These are phyloP conservation scores for Taxillus chinensis DNA, from an alignment of 164 flowering plant species.

Conservation along the genomic window DNA sequence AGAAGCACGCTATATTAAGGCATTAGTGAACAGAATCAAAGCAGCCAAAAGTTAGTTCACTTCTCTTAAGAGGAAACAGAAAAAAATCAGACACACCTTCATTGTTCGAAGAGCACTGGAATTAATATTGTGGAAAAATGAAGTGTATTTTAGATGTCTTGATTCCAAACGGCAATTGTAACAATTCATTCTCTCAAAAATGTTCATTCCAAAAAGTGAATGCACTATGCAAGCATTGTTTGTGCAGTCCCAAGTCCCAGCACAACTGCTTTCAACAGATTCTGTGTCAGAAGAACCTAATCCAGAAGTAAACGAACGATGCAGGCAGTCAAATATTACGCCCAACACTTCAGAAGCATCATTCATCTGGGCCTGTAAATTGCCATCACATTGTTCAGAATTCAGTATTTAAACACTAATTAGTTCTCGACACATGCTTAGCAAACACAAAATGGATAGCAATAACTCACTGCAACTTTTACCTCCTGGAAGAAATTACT, in stretches of 20 bases:
- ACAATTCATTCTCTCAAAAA: slow-evolving; percentile 85
- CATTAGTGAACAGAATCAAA: background rate
- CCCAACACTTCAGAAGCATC: slow-evolving; percentile 98
- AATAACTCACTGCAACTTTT: slow-evolving; percentile 5
- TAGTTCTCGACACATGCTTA: too few species aligned
- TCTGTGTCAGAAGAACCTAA: slow-evolving; percentile 39
- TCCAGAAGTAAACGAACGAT: slow-evolving; percentile 46
- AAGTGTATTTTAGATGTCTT: slow-evolving; percentile 77
- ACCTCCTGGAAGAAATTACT: slow-evolving; percentile 96
- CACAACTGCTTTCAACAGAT: slow-evolving; percentile 44
- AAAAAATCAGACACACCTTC: slow-evolving; percentile 44
- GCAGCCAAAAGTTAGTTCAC: background rate
- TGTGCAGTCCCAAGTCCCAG: slow-evolving; percentile 78
- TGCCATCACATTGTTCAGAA: slow-evolving; percentile 10
- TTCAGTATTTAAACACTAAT: background rate
- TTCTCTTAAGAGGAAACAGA: background rate
- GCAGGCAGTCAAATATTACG: slow-evolving; percentile 91
- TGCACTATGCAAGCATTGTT: slow-evolving; percentile 68
- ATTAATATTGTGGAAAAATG: slow-evolving; percentile 89
- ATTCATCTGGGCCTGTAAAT: slow-evolving; percentile 89
- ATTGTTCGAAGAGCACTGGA: slow-evolving; percentile 88
- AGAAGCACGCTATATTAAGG: background rate
- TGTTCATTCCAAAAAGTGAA: slow-evolving; percentile 86
- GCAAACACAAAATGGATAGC: background rate
- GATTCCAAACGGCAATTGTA: slow-evolving; percentile 70